phyloP scores from a whole-genome alignment of 331 rosid species.

The Prunus yedoensis region DNA sequence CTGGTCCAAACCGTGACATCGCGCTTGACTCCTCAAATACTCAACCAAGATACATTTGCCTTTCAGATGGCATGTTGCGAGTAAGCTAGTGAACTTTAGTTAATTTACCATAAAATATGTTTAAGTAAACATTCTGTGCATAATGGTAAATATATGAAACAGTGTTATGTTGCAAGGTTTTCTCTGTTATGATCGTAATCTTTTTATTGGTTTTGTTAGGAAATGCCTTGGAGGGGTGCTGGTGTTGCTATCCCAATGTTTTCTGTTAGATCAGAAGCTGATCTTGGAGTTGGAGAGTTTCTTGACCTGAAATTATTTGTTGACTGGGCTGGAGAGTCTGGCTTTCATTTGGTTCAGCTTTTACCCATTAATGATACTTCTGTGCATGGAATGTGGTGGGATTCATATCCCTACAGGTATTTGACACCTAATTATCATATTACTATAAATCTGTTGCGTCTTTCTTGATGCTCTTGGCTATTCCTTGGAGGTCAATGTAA shows the following conservation, averaged over 20 bases:
- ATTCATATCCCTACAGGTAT: constrained; percentile 99
- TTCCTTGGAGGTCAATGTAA: background rate
- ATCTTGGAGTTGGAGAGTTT: constrained; percentile 98
- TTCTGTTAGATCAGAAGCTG: constrained; percentile 84
- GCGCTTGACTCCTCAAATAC: constrained; percentile 45
- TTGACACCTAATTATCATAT: constrained; percentile 12
- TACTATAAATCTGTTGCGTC: background rate
- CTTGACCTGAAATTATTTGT: constrained; percentile 89
- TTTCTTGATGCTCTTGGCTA: constrained; percentile 20
- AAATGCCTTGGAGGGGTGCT: constrained; percentile 91
- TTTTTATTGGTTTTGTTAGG: constrained; percentile 48
- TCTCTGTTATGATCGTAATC: constrained; percentile 15
- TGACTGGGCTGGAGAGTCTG: constrained; percentile 92
- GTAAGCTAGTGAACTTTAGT: constrained; percentile 35
- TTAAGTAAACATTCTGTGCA: constrained; percentile 8
- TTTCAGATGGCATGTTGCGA: constrained; percentile 89
- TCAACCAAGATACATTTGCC: constrained; percentile 58
- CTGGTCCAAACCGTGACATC: constrained; percentile 70
- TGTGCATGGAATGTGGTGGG: constrained; percentile 97
- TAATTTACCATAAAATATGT: background rate
- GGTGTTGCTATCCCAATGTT: constrained; percentile 96
- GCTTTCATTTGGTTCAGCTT: constrained; percentile 93
- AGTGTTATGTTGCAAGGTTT: background rate
- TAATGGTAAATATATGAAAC: background rate
- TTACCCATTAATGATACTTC: constrained; percentile 95